Base-by-base conservation (phyloP, 75 land plant genomes). In the Cupressus sempervirens region DNA sequence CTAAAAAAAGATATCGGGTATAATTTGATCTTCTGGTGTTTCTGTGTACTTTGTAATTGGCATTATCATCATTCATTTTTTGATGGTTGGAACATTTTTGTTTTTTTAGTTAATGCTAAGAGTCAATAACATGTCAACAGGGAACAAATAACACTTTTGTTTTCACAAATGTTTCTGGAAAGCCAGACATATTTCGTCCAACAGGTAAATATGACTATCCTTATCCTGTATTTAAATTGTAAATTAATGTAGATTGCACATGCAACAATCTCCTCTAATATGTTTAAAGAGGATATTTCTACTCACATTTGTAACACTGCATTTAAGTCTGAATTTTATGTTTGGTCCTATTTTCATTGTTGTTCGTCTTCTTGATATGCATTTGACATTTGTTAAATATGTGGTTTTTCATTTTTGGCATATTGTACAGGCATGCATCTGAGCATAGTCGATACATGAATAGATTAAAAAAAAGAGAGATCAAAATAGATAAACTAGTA, bases 141-240 rank as follows among this genome's bases (percentile, higher is more conserved):
- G 98, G 98, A 50, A 90, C 95, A 52, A 96, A 90, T 83, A 88
- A 86, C 80, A 87, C 94, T 54, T 95, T 95, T 88, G 96, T 97
- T 46, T 97, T 95, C 93, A 93, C 96, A 54, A 87, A 92, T 88
- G 83, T 83, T 48, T 76, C 93, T 72, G 91, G 95, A 40, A 67
- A 86, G 72, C 90, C 93, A 38, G 88, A 83, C 34, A 80, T 97
- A 79, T 97, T 87, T 88, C 97, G 89, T 30, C 92, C 98, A 67
- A 95, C 99, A 89, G 96, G 96, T 96, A 88, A 1, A 40, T 58
- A 43, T 14, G 84, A 20, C 35, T 34, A 54, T 81, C 80, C 53
- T 77, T 58, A 58, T 58, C 23, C 65, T 20, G 65, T 58, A 58
- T 18, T 20, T 58, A 58, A 58, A 20, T 58, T 18, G 23, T 58